A percentile compares a stretch with the other conserved stretches of the same genome.
These are phyloP conservation scores for Heliamphora pulchella DNA, from an alignment of 179 eudicot genomes.

Conservation along the genomic window DNA sequence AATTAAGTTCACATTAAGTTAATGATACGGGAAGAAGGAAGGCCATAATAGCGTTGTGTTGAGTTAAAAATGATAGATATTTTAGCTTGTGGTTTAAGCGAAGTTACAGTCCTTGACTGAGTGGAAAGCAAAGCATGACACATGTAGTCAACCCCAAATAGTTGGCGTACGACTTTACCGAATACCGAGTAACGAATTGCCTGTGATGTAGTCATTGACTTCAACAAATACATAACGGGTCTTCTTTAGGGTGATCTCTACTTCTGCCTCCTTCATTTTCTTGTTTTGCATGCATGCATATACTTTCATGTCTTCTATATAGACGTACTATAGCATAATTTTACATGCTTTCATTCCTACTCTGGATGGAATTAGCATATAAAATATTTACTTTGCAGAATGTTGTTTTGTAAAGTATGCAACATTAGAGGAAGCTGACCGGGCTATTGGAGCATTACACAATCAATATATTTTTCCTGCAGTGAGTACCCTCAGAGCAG, in stretches of 20 bases:
- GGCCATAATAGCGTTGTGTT: no score
- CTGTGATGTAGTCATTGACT: background rate
- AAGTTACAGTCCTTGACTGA: no score
- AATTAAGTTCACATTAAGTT: no score
- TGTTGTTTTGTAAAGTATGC: slow-evolving; percentile 81
- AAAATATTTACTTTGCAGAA: slow-evolving; percentile 45
- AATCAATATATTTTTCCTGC: slow-evolving; percentile 63
- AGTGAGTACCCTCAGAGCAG: slow-evolving; percentile 39
- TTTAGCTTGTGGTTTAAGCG: no score
- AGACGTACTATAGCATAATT: background rate
- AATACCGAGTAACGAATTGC: background rate
- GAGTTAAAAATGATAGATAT: no score
- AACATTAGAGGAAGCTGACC: slow-evolving; percentile 73
- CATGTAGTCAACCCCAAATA: background rate
- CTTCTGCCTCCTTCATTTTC: slow-evolving; percentile 26
- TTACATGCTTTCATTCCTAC: background rate
- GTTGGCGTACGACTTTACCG: background rate
- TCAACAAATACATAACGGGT: background rate
- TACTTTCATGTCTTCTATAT: background rate
- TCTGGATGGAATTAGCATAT: slow-evolving; percentile 16
- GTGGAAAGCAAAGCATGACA: background rate
- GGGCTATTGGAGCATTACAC: slow-evolving; percentile 63
- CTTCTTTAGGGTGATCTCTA: background rate
- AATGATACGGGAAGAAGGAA: no score
- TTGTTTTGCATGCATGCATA: background rate